Base-by-base conservation (phyloP, 2,329 filamentous ascomycete genomes). In the Seiridium cupressi region DNA sequence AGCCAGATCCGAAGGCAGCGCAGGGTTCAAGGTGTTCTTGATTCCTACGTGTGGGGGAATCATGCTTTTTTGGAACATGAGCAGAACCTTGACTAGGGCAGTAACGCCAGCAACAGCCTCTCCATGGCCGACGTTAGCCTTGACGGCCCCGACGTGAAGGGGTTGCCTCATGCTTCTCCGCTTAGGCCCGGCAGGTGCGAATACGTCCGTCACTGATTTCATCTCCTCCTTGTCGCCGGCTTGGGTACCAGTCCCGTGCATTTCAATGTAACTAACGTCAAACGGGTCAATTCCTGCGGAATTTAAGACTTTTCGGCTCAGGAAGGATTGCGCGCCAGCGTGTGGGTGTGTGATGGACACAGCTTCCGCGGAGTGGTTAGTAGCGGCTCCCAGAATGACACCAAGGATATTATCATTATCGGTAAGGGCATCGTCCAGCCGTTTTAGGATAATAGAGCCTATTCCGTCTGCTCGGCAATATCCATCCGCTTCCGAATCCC, bases 261-360 rank as follows among this genome's bases (percentile, higher is more conserved):
- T 84, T 69, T 90, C 88, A 6, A 89, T 82, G 65, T 86, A 89
- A 66, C 79, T 81, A 59, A 91, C 79, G 55, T 88, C 68, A 62
- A 65, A 68, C 7, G 55, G 73, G 66, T 88, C 81, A 36, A 90
- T 74, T 53, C 82, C 82, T 48, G 87, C 83, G 40, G 84, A 78
- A 36, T 80, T 81, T 36, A 86, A 77, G 42, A 87, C 80, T 57
- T 79, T 81, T 65, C 79, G 81, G 72, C 83, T 90, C 3, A 90
- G 75, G 62, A 79, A 79, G 49, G 84, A 79, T 66, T 92, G 90
- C 0, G 84, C 82, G 36, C 81, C 84, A 4, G 80, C 84, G 63
- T 90, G 87, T 0, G 90, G 90, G 36, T 86, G 85, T 0, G 90
- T 93, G 61, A 93, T 92, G 0, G 88, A 91, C 1, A 85, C 80